Percentiles rank a stretch among this genome's conserved stretches.
Conservation (phyloP, 192 early-diverging fungal genomes). For the Spinellus fusiger region DNA sequence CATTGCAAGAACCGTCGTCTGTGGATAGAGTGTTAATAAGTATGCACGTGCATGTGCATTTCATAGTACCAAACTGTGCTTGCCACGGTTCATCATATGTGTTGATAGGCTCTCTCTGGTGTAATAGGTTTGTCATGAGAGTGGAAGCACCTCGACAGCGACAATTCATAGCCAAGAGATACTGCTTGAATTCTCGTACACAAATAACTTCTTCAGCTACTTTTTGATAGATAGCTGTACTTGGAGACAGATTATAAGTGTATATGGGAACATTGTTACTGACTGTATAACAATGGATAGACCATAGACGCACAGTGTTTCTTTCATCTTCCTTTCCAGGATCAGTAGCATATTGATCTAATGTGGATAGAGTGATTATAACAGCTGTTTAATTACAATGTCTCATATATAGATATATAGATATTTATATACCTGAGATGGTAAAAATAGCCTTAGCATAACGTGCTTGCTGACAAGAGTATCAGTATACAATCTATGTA, state of each 20-base stretch:
- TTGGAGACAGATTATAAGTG: conserved; percentile 53
- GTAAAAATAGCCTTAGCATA: conserved; percentile 40
- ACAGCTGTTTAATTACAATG: neutral
- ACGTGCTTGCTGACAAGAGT: conserved; percentile 24
- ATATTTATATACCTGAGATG: conserved; percentile 29
- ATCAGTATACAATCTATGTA: too few species aligned
- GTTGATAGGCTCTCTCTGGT: conserved; percentile 43
- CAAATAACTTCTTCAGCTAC: conserved; percentile 43
- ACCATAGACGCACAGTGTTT: conserved; percentile 62
- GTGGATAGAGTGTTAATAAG: neutral
- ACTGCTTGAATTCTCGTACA: conserved; percentile 41
- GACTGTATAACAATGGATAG: conserved; percentile 52
- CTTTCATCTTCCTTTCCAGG: conserved; percentile 56
- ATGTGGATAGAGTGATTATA: too few species aligned
- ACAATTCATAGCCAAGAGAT: conserved; percentile 46
- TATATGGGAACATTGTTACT: conserved; percentile 43
- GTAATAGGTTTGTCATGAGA: conserved; percentile 58
- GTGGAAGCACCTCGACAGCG: conserved; percentile 49
- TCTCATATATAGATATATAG: neutral
- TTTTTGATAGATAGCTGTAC: conserved; percentile 53
- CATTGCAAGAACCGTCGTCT: conserved; percentile 56
- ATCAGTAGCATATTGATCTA: conserved; percentile 43
- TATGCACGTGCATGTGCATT: neutral
- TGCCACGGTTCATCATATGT: conserved; percentile 55
- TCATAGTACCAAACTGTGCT: conserved; percentile 45